phyloP scores from a whole-genome alignment of 257 asterid genomes.

The Pogostemon cablin region DNA sequence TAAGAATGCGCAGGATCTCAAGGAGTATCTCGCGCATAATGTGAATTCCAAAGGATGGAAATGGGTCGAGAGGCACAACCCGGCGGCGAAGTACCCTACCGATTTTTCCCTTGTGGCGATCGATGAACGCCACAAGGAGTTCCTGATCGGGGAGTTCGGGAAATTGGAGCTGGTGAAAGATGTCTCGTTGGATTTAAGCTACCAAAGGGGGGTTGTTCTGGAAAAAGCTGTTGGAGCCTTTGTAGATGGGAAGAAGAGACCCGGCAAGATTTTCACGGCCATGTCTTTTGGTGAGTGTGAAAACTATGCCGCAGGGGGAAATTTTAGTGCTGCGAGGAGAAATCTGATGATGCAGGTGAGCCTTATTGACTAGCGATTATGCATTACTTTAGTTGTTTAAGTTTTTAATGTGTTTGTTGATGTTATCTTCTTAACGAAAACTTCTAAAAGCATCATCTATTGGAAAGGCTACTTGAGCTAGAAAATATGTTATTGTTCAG shows the following conservation, averaged over 20 bases:
- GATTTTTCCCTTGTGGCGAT: constrained; percentile 86
- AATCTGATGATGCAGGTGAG: constrained; percentile 82
- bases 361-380: constrained; percentile 1
- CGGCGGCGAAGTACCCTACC: constrained; percentile 81
- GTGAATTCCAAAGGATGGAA: constrained; percentile 77
- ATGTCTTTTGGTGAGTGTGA: constrained; percentile 74
- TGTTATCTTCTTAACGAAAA: background rate
- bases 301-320: constrained; percentile 30
- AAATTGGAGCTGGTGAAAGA: constrained; percentile 84
- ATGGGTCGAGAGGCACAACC: constrained; percentile 86
- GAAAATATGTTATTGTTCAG: background rate
- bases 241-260: constrained; percentile 75
- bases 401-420: background rate
- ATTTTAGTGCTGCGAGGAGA: constrained; percentile 54
- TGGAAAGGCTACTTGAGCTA: too few species aligned
- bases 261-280: constrained; percentile 88
- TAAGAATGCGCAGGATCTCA: constrained; percentile 56
- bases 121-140: constrained; percentile 54
- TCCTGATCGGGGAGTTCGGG: constrained; percentile 61
- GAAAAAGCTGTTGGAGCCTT: constrained; percentile 56
- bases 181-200: constrained; percentile 81
- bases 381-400: background rate
- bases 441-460: background rate
- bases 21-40: constrained; percentile 60
- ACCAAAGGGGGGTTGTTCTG: constrained; percentile 67